Conservation (phyloP, 495 filamentous ascomycete genomes). For the Jackrogersella minutella region DNA sequence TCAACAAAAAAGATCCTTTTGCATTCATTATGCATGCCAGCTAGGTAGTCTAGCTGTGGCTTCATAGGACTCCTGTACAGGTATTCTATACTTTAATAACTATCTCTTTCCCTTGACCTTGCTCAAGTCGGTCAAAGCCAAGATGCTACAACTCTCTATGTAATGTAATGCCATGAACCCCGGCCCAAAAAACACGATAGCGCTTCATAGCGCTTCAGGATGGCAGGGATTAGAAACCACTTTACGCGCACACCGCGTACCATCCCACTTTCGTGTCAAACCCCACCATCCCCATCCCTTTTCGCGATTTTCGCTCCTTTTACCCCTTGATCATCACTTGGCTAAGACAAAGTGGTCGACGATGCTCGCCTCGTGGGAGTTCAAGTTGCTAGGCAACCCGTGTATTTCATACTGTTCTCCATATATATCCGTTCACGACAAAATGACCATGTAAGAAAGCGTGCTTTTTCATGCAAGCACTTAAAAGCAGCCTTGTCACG, state of each 20-base stretch:
- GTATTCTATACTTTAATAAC: constrained; percentile 2
- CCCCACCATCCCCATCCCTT: constrained; percentile 38
- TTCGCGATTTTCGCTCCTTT: not conserved
- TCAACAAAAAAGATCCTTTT: constrained; percentile 15
- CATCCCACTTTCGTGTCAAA: constrained; percentile 41
- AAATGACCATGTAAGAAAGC: constrained; percentile 17
- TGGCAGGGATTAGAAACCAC: constrained; percentile 44
- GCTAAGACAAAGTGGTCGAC: constrained; percentile 36
- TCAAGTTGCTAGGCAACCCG: constrained; percentile 48
- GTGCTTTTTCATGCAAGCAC: constrained; percentile 48
- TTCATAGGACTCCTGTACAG: not conserved
- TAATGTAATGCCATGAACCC: too few species aligned
- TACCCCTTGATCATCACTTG: constrained; percentile 35
- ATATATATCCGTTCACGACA: constrained; percentile 19
- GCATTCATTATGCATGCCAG: constrained; percentile 10
- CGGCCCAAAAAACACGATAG: constrained; percentile 8
- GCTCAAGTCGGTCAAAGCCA: constrained; percentile 6
- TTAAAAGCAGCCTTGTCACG: constrained; percentile 42
- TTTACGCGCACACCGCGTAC: constrained; percentile 48
- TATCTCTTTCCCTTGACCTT: not conserved
- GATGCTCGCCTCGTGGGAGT: constrained; percentile 32
- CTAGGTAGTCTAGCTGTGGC: not conserved
- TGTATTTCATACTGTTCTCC: constrained; percentile 40
- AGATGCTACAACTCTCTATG: constrained; percentile 7
- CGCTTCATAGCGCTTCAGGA: not conserved